Evolutionary conservation across 2,329 filamentous ascomycete genomes (phyloP), one percentile per base, ranked within the genome.

Genomic region (Clonostachys rhizophaga): DNA sequence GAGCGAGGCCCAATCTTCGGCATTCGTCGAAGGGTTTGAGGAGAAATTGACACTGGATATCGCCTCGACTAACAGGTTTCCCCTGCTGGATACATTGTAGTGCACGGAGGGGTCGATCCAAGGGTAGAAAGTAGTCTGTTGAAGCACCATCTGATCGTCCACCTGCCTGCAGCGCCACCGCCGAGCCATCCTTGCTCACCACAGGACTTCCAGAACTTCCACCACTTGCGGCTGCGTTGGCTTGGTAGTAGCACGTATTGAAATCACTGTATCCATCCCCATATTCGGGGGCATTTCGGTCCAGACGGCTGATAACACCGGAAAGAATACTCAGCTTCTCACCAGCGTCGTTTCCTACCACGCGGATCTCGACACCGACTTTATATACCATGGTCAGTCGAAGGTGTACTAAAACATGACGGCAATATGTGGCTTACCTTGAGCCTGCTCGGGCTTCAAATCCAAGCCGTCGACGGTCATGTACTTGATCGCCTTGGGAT

Each of bases 191-290:
- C 50, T 96, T 87, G 67, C 96, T 95, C 51, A 99, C 91, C 1
- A 99, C 94, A 1, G 94, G 94, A 83, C 89, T 95, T 52, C 94
- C 94, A n/a, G 94, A 99, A 71, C 90, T 96, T 55, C 94, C 94
- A 55, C 94, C 94, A 65, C 91, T 97, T 4, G 94, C 95, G 5
- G 94, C 92, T 5, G 94, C 95, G 13, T 95, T 95, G 53, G 95
- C 94, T 71, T 99, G 94, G 58, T 97, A 97, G 74, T 99, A 99
- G 65, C 95, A 85, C 44, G 81, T 86, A 65, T 87, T 99, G 80
- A 99, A 99, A 64, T 99, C 94, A 66, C 91, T 94, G 67, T 99
- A 99, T 30, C 94, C 94, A 53, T 97, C 94, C 47, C 92, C 92
- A 58, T 99, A 97, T 61, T 99, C 94, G 14, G 94, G 94, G 2